phyloP scores from a whole-genome alignment of 306 rosid genomes.

The Luffa aegyptiaca region DNA sequence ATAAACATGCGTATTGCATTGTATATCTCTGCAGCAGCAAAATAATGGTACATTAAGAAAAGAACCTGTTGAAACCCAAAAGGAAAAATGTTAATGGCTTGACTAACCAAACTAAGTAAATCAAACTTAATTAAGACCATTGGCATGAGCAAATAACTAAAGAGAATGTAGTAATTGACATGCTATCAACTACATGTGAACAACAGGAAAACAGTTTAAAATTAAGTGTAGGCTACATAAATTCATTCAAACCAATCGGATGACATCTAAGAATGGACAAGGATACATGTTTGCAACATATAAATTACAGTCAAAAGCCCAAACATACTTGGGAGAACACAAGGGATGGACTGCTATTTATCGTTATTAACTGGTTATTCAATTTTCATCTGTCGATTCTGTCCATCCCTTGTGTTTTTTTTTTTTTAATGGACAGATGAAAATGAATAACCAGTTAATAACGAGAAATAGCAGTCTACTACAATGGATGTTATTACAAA shows the following conservation, averaged over 20 bases:
- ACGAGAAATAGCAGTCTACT: background rate
- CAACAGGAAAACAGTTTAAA: background rate
- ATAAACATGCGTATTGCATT: constrained; percentile 89
- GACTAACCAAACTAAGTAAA: background rate
- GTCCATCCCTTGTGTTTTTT: too few relatives aligned
- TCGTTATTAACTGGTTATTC: too few relatives aligned
- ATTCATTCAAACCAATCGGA: background rate
- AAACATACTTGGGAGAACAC: background rate
- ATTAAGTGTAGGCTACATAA: background rate
- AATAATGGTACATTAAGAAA: constrained; percentile 91
- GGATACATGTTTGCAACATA: background rate
- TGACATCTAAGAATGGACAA: background rate
- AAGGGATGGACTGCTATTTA: background rate
- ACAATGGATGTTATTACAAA: background rate
- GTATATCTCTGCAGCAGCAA: constrained; percentile 93
- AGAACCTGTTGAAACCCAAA: constrained; percentile 54
- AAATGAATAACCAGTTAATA: background rate
- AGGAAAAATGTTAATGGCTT: background rate
- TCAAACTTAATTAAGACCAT: background rate
- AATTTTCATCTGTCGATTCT: too few relatives aligned
- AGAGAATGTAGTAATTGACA: background rate
- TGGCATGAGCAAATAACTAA: background rate
- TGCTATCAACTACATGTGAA: background rate
- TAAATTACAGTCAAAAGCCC: background rate
- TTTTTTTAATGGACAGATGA: background rate